These are phyloP conservation scores for Dactylonectria estremocensis DNA, from an alignment of 2,329 filamentous ascomycete genomes.

Conservation along the genomic window DNA sequence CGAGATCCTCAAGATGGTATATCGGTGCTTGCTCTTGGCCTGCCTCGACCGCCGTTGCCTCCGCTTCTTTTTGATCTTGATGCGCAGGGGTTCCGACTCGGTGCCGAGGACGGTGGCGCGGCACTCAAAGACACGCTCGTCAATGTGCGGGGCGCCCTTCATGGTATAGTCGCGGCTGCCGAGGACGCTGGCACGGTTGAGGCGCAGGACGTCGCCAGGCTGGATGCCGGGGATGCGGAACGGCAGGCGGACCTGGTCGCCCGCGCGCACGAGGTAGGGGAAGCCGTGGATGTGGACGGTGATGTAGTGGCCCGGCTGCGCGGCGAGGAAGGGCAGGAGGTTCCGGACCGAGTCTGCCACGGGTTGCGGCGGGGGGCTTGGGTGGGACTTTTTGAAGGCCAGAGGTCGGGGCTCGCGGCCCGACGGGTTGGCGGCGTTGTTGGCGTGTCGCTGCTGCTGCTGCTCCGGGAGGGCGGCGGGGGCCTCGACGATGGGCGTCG, in stretches of 20 bases:
- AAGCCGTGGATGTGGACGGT: constrained; percentile 84
- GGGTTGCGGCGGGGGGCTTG: constrained; percentile 52
- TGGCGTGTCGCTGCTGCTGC: constrained; percentile 50
- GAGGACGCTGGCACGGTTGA: constrained; percentile 87
- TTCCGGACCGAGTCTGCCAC: constrained; percentile 70
- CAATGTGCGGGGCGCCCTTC: constrained; percentile 85
- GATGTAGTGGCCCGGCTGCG: constrained; percentile 84
- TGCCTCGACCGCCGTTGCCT: constrained; percentile 81
- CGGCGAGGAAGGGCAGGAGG: constrained; percentile 79
- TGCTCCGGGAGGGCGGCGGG: constrained; percentile 40
- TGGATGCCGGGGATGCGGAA: constrained; percentile 83
- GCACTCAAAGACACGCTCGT: constrained; percentile 88
- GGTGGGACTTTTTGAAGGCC: constrained; percentile 60
- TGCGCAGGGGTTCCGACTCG: constrained; percentile 83
- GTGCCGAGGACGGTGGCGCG: constrained; percentile 87
- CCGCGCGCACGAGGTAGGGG: constrained; percentile 84
- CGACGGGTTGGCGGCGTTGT: constrained; percentile 58
- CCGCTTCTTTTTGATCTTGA: constrained; percentile 87
- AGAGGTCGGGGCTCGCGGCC: constrained; percentile 51
- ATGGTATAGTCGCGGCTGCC: constrained; percentile 94
- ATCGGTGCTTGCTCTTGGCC: constrained; percentile 91
- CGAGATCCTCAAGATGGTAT: constrained; percentile 87
- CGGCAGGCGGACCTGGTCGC: constrained; percentile 83
- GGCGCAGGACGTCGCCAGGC: constrained; percentile 87
- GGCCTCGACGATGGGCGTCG: constrained; percentile 65